These are phyloP conservation scores for Phytomonas serpens DNA, from an alignment of 208 protist species.

Conservation along the genomic window DNA sequence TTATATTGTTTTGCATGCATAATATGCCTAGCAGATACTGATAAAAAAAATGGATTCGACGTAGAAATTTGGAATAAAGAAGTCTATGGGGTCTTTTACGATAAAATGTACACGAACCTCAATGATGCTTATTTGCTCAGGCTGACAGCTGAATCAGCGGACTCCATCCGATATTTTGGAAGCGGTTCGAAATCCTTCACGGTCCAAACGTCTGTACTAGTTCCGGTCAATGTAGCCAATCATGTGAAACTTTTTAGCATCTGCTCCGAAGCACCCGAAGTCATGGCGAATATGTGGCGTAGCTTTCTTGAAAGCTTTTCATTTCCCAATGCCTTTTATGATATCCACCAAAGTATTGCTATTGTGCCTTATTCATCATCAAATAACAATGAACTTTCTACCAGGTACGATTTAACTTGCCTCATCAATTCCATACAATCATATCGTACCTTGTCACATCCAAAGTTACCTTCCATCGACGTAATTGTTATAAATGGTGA, in stretches of 20 bases:
- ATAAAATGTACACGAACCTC: neutral
- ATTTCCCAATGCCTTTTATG: neutral
- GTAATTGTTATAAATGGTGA: neutral
- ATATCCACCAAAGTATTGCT: neutral
- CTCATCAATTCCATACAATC: neutral
- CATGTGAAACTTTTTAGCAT: neutral
- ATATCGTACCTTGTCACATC: neutral
- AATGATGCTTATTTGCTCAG: neutral
- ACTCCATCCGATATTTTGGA: neutral
- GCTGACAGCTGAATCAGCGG: neutral
- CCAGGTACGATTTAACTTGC: neutral
- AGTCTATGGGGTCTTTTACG: neutral
- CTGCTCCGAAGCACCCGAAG: neutral
- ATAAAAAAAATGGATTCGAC: neutral
- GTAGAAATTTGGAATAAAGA: constrained; percentile 1
- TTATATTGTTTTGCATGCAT: neutral
- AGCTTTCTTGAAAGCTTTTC: neutral
- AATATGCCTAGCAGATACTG: neutral
- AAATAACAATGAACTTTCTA: neutral
- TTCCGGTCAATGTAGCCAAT: neutral
- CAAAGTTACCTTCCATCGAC: neutral
- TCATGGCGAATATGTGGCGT: neutral
- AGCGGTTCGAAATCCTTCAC: neutral
- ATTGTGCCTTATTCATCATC: neutral
- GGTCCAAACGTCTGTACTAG: neutral